Evolutionary conservation across 108 stramenopile species (phyloP), one percentile per base, ranked within the genome.

Genomic region (Nitzschia sp.): DNA sequence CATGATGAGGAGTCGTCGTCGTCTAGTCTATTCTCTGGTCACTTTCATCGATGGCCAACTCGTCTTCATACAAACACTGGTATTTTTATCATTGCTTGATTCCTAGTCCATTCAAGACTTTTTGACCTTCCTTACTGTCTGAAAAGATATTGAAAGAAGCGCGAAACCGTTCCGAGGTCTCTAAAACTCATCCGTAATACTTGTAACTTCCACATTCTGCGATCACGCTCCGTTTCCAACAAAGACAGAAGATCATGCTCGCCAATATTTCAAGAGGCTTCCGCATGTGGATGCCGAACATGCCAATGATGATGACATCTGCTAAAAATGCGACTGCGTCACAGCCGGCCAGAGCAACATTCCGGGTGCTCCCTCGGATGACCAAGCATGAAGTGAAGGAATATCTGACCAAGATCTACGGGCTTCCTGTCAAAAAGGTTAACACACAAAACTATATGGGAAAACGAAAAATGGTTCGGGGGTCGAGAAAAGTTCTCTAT

Each of bases 331-430:
- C 90, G 19, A 90, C 90, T 3, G 69, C 73, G 15, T 69, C 67
- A 30, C 30, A 78, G 36, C 89, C 90, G 0, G 86, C 90, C 2
- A 68, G 68, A 28, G 96, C 96, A 19, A 74, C 82, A 15, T 96
- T 97, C 69, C 84, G 92, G 15, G 84, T 95, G 1, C 63, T 84
- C 45, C 97, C 97, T 1, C 73, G 66, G 46, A 97, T 97, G 97
- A 97, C 97, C 21, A 97, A 97, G 63, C 92, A 91, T 60, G 97
- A 97, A 83, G 88, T 97, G 46, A 90, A 90, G 59, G 95, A 97
- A 72, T 94, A 97, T 66, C 65, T 97, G 23, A 85, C 86, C 36
- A 96, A 97, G 71, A 96, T 97, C 27, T 97, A 97, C 63, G 71
- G 88, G 19, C 63, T 97, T 17, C 92, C 92, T 1, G 95, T 96